Conservation (phyloP, 2,329 filamentous ascomycete species). For the Venturia asperata region DNA sequence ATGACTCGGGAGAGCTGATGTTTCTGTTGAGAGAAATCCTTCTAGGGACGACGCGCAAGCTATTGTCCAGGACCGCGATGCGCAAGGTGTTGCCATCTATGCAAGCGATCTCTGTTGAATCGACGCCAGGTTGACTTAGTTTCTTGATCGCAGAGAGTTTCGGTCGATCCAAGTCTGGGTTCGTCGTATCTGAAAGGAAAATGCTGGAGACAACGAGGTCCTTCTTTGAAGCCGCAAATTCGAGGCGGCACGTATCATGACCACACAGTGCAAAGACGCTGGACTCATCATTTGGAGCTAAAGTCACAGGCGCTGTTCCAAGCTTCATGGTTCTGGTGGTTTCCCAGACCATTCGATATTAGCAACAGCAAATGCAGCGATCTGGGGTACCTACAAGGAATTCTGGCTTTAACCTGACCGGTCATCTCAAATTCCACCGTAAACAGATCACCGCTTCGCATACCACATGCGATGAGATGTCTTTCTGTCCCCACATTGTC, state of each 20-base stretch:
- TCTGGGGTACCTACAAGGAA: not conserved
- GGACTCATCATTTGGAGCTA: conserved; percentile 21
- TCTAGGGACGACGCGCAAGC: conserved; percentile 3
- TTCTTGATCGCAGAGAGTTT: conserved; percentile 4
- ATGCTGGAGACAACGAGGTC: conserved; percentile 29
- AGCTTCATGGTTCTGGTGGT: not conserved
- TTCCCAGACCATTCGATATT: not conserved
- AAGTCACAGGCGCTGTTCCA: not conserved
- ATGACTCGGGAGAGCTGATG: not conserved
- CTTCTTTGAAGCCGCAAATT: conserved; percentile 16
- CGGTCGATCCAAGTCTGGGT: conserved; percentile 21
- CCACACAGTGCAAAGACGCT: conserved; percentile 35
- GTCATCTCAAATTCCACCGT: conserved; percentile 20
- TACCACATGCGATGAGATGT: conserved; percentile 31
- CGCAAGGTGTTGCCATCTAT: conserved; percentile 7
- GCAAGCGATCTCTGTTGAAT: not conserved
- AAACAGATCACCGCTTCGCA: conserved; percentile 29
- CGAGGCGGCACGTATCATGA: conserved; percentile 32
- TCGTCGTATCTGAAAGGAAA: conserved; percentile 31
- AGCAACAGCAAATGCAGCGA: not conserved
- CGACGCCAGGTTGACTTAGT: not conserved
- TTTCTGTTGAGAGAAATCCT: conserved; percentile 1
- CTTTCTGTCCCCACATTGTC: not conserved
- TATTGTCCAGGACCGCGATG: conserved; percentile 2
- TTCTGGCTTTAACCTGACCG: not conserved